Percentiles rank a stretch among this genome's conserved stretches.
Conservation (phyloP, 1,139 yeast species). For the Suhomyces wounanorum region DNA sequence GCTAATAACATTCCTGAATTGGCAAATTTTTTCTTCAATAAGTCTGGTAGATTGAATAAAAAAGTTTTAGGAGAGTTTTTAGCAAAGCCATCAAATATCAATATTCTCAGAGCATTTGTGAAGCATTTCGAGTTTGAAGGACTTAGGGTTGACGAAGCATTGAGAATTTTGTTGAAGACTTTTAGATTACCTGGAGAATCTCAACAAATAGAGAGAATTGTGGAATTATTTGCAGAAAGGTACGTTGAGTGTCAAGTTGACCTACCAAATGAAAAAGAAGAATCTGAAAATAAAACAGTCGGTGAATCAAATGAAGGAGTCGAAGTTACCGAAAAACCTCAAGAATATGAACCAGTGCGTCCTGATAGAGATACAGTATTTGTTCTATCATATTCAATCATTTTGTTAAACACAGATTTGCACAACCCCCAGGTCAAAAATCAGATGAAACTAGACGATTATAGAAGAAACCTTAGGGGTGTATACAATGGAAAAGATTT, state of each 20-base stretch:
- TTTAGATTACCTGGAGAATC: constrained; percentile 97
- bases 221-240: constrained; percentile 81
- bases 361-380: constrained; percentile 77
- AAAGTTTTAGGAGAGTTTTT: constrained; percentile 83
- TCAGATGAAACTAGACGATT: constrained; percentile 87
- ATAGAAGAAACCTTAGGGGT: constrained; percentile 77
- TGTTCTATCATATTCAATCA: constrained; percentile 71
- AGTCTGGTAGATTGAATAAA: constrained; percentile 82
- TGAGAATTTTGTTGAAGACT: constrained; percentile 75
- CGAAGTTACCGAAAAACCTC: background rate
- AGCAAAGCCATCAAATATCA: constrained; percentile 71
- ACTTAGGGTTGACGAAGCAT: constrained; percentile 88
- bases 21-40: constrained; percentile 74
- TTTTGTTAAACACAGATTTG: constrained; percentile 75
- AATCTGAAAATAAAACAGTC: constrained; percentile 17
- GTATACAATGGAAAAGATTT: constrained; percentile 76
- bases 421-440: constrained; percentile 79
- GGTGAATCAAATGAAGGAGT: background rate
- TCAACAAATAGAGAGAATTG: constrained; percentile 90
- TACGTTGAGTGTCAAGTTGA: constrained; percentile 64
- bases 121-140: constrained; percentile 71
- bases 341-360: constrained; percentile 43
- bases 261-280: background rate
- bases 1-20: constrained; percentile 56
- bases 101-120: constrained; percentile 65